Evolutionary conservation across 345 rosid species (phyloP).

Genomic region (Rhodamnia rubescens): DNA sequence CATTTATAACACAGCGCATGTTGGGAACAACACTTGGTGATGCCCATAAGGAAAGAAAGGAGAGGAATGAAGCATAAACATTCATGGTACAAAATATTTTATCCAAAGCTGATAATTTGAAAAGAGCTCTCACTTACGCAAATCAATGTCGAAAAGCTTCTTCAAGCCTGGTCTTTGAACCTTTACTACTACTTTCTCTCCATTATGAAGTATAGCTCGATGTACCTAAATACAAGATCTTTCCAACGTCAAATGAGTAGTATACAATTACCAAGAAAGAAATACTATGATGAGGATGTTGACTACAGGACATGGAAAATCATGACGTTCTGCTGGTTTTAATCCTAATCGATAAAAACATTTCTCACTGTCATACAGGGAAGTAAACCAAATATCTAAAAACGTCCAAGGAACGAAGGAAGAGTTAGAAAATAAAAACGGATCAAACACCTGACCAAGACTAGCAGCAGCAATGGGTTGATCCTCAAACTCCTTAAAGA

Average conservation of each 20-base stretch:
- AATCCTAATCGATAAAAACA: not conserved
- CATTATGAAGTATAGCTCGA: conserved; percentile 77
- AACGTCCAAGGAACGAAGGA: not conserved
- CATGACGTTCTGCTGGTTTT: not conserved
- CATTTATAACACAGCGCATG: not conserved
- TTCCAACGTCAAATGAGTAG: conserved; percentile 13
- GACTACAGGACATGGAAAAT: not conserved
- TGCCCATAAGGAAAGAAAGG: not conserved
- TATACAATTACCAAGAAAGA: not conserved
- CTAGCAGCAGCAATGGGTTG: conserved; percentile 98
- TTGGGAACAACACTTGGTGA: not conserved
- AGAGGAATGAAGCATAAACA: not conserved
- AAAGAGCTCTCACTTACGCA: conserved; percentile 36
- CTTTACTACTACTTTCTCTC: conserved; percentile 85
- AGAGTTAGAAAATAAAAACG: conserved; percentile 1
- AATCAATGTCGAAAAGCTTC: conserved; percentile 89
- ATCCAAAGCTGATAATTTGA: not conserved
- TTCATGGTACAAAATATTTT: not conserved
- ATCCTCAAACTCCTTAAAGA: conserved; percentile 82
- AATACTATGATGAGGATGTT: not conserved
- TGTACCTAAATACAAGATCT: conserved; percentile 51
- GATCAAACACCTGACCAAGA: conserved; percentile 92
- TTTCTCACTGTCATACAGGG: not conserved
- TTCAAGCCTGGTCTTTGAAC: conserved; percentile 94
- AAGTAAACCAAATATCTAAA: not conserved